Evolutionary conservation across 345 rosid species (phyloP).

Genomic region (Turnera subulata): DNA sequence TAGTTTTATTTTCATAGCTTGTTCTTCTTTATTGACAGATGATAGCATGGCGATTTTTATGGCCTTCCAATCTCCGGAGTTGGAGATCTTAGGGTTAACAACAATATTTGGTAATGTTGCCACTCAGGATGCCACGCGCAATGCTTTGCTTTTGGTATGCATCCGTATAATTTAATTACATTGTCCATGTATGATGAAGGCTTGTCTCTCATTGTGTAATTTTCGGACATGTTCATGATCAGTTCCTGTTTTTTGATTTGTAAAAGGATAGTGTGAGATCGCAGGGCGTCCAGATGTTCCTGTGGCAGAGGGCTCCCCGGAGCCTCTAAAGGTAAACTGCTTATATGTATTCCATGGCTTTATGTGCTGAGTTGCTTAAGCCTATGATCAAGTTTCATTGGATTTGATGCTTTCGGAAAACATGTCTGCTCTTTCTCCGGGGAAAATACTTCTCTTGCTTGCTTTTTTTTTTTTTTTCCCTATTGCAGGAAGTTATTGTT

Average conservation of each 20-base stretch:
- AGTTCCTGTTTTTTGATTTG: conserved; percentile 34
- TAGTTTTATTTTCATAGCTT: no score
- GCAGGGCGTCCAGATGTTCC: conserved; percentile 79
- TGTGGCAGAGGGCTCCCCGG: conserved; percentile 79
- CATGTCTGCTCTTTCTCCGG: no score
- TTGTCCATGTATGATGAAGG: not conserved
- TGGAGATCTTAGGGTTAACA: conserved; percentile 80
- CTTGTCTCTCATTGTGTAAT: not conserved
- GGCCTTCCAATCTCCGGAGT: conserved; percentile 81
- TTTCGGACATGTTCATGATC: conserved; percentile 47
- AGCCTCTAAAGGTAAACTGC: conserved; percentile 74
- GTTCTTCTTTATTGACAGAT: conserved; percentile 37
- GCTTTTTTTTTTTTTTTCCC: no score
- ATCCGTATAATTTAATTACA: not conserved
- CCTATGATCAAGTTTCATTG: no score
- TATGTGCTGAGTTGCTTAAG: no score
- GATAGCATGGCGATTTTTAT: conserved; percentile 91
- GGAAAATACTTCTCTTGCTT: no score
- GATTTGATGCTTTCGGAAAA: no score
- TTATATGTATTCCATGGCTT: not conserved
- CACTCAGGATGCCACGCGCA: conserved; percentile 68
- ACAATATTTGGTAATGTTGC: conserved; percentile 83
- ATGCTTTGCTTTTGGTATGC: conserved; percentile 83
- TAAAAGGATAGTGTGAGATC: conserved; percentile 93
- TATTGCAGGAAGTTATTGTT: no score